These are phyloP conservation scores for Puccinia horiana DNA, from an alignment of 1,284 basidiomycete species.

Conservation along the genomic window DNA sequence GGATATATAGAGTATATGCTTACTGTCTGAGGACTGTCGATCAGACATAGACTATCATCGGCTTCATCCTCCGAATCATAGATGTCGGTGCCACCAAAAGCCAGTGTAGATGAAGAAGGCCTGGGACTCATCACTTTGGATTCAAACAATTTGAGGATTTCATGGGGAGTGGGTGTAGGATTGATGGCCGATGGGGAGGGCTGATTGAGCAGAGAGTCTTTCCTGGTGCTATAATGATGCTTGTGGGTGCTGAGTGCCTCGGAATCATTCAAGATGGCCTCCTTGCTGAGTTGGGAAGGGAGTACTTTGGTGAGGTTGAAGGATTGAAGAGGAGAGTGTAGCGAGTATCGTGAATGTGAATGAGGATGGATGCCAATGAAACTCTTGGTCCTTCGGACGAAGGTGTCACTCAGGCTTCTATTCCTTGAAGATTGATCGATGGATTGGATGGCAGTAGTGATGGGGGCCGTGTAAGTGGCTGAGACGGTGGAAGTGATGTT, in stretches of 20 bases:
- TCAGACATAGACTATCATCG: background rate
- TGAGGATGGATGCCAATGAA: background rate
- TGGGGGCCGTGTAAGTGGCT: background rate
- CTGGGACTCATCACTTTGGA: background rate
- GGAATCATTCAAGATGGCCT: background rate
- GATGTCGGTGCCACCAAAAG: background rate
- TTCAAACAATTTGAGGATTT: background rate
- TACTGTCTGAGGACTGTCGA: background rate
- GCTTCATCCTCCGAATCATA: background rate
- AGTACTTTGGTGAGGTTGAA: background rate
- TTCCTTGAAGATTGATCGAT: background rate
- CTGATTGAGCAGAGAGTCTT: no score
- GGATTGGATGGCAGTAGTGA: background rate
- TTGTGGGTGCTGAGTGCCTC: background rate
- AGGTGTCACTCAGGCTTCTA: conserved; percentile 42
- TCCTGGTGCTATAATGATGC: no score
- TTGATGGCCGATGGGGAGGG: no score
- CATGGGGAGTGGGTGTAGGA: background rate
- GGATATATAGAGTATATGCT: background rate
- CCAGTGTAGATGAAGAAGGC: background rate
- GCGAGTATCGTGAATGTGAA: background rate
- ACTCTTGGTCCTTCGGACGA: background rate
- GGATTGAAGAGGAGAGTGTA: background rate
- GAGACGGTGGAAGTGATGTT: background rate
- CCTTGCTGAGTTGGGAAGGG: background rate